phyloP scores from a whole-genome alignment of 768 basidiomycete species.

The Hemileccinum impolitum region DNA sequence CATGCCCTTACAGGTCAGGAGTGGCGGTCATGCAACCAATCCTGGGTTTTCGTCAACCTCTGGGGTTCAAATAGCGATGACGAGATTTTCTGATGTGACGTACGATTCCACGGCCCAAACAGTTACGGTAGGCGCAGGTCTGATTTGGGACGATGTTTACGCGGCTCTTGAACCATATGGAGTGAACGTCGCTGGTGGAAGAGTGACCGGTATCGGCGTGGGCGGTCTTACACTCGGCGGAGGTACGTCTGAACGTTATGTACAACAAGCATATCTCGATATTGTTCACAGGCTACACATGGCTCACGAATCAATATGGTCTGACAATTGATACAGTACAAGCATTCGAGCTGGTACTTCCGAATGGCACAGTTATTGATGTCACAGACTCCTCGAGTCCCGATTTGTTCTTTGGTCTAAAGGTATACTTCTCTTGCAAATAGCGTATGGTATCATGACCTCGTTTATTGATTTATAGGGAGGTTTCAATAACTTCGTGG shows the following conservation, averaged over 20 bases:
- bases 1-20: constrained; percentile 44
- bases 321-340: constrained; percentile 52
- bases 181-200: constrained; percentile 54
- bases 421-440: constrained; percentile 21
- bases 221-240: constrained; percentile 58
- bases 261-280: neutral
- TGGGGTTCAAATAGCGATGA: constrained; percentile 58
- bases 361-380: constrained; percentile 37
- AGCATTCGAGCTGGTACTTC: constrained; percentile 53
- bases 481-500: constrained; percentile 58
- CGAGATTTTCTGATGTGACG: constrained; percentile 37
- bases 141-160: constrained; percentile 69
- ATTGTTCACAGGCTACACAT: constrained; percentile 23
- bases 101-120: constrained; percentile 40
- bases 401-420: constrained; percentile 45
- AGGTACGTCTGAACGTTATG: constrained; percentile 28
- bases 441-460: neutral
- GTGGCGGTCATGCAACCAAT: constrained; percentile 56
- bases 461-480: constrained; percentile 36
- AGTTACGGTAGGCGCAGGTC: constrained; percentile 36
- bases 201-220: constrained; percentile 54
- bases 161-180: constrained; percentile 40
- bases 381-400: constrained; percentile 33
- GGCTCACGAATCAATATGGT: constrained; percentile 59
- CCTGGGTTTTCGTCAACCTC: constrained; percentile 54